A percentile compares a stretch with the other conserved stretches of the same genome.
Conservation (phyloP, 768 basidiomycete genomes). For the Kwoniella pini region DNA sequence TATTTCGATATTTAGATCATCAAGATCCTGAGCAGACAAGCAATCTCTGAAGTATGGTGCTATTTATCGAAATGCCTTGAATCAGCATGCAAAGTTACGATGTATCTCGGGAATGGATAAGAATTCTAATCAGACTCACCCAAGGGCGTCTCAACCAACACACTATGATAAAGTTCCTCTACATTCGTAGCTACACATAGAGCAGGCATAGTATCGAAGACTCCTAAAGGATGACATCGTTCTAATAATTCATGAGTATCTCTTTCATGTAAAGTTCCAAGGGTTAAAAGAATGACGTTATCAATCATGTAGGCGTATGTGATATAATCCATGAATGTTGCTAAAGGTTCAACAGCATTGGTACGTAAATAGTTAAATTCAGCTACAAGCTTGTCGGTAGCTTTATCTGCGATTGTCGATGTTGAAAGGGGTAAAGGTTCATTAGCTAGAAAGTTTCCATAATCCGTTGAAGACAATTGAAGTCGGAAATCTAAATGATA, state of each 20-base stretch:
- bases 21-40: constrained; percentile 89
- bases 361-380: constrained; percentile 92
- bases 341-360: constrained; percentile 86
- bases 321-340: constrained; percentile 95
- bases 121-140: constrained; percentile 61
- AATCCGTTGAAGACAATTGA: constrained; percentile 93
- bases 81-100: not conserved
- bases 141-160: constrained; percentile 94
- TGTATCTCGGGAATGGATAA: not conserved
- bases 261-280: constrained; percentile 93
- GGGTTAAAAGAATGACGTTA: constrained; percentile 95
- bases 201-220: constrained; percentile 98
- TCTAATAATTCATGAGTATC: constrained; percentile 96
- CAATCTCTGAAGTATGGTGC: constrained; percentile 98
- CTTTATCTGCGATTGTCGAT: constrained; percentile 93
- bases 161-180: constrained; percentile 94
- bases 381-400: constrained; percentile 90
- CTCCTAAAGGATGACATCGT: constrained; percentile 92
- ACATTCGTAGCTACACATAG: constrained; percentile 99
- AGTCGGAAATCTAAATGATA: constrained; percentile 86
- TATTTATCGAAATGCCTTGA: constrained; percentile 31
- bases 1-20: constrained; percentile 99
- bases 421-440: constrained; percentile 92
- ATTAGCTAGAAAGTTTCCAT: constrained; percentile 96
- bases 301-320: constrained; percentile 99